phyloP scores from a whole-genome alignment of 2,329 filamentous ascomycete species.

The Penicillium sp. region DNA sequence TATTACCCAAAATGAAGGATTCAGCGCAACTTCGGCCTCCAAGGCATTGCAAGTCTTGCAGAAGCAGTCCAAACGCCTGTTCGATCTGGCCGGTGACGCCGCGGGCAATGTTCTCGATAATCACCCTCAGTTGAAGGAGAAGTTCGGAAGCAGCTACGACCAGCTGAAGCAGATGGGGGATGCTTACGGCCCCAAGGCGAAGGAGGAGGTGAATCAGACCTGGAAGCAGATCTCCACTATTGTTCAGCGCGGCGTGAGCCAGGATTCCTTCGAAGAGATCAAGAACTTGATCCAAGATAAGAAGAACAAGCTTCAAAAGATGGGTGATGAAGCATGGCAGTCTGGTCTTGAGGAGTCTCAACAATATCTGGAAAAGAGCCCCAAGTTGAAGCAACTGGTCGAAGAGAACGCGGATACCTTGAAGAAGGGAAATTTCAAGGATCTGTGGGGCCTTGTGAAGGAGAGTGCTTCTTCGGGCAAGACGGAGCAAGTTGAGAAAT shows the following conservation, averaged over 20 bases:
- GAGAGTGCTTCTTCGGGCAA: constrained; percentile 62
- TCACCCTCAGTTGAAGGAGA: constrained; percentile 70
- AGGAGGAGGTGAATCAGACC: constrained; percentile 71
- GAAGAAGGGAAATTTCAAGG: constrained; percentile 64
- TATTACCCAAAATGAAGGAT: constrained; percentile 56
- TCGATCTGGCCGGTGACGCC: constrained; percentile 61
- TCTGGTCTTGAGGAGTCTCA: constrained; percentile 69
- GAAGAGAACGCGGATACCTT: constrained; percentile 68
- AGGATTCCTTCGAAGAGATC: constrained; percentile 52
- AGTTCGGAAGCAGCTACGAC: constrained; percentile 65
- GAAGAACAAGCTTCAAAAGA: constrained; percentile 62
- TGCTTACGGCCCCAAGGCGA: constrained; percentile 70
- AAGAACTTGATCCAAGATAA: constrained; percentile 68
- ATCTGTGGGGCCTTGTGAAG: constrained; percentile 63
- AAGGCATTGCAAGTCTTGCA: constrained; percentile 62
- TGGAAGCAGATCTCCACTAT: constrained; percentile 66
- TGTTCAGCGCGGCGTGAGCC: constrained; percentile 59
- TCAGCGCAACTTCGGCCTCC: constrained; percentile 62
- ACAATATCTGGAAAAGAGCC: constrained; percentile 72
- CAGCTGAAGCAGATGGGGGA: constrained; percentile 69
- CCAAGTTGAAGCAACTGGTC: constrained; percentile 69
- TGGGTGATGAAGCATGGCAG: constrained; percentile 70
- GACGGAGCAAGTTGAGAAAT: constrained; percentile 58
- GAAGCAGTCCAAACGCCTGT: constrained; percentile 60
- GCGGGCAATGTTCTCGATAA: constrained; percentile 66